phyloP scores from a whole-genome alignment of 2,329 filamentous ascomycete species.

The Aspergillus quadricinctus region DNA sequence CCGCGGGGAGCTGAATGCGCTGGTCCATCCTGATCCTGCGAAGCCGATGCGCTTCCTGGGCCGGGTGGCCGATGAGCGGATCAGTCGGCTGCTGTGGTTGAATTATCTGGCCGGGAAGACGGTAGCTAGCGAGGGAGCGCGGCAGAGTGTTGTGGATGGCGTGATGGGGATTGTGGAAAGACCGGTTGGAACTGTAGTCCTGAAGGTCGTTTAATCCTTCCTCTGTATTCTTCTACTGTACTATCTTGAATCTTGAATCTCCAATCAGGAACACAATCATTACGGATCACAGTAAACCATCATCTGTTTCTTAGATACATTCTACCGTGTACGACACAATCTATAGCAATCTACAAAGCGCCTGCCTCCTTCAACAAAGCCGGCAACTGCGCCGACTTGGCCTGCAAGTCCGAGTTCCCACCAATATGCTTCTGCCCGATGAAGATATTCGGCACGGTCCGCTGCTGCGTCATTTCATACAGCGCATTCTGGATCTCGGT shows the following conservation, averaged over 20 bases:
- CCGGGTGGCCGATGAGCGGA: conserved; percentile 68
- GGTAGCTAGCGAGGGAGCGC: conserved; percentile 78
- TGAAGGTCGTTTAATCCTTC: conserved; percentile 58
- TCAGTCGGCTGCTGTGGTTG: conserved; percentile 80
- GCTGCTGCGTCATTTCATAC: conserved; percentile 72
- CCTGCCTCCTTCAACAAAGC: conserved; percentile 60
- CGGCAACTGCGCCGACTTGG: conserved; percentile 60
- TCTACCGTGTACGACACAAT: too few relatives aligned
- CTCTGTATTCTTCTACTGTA: background rate
- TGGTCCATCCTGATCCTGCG: conserved; percentile 54
- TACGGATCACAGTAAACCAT: background rate
- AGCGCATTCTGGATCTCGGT: conserved; percentile 78
- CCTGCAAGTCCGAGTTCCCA: conserved; percentile 86
- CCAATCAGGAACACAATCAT: background rate
- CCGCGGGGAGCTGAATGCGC: conserved; percentile 61
- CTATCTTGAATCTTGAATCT: background rate
- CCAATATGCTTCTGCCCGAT: conserved; percentile 89
- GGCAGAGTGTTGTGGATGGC: conserved; percentile 79
- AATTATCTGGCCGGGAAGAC: conserved; percentile 83
- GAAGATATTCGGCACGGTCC: conserved; percentile 93
- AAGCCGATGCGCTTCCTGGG: conserved; percentile 59
- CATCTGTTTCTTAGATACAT: too few relatives aligned
- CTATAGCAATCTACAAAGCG: conserved; percentile 48
- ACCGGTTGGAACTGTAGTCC: conserved; percentile 80
- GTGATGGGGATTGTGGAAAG: conserved; percentile 83